A percentile compares a stretch with the other conserved stretches of the same genome.
phyloP scores from a whole-genome alignment of 441 rosid species.

The Flueggea neowawraea region DNA sequence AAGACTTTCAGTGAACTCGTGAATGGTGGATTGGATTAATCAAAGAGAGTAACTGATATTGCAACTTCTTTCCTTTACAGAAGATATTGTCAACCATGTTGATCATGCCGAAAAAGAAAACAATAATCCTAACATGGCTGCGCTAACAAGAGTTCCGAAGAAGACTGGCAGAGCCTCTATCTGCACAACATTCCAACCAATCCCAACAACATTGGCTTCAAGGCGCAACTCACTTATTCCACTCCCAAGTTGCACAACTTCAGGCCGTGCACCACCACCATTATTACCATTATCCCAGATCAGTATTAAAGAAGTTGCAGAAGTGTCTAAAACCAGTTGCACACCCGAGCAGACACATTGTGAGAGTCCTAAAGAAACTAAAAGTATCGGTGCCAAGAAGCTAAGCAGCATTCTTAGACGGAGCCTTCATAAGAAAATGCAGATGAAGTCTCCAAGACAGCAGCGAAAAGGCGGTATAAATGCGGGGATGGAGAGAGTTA shows the following conservation, averaged over 20 bases:
- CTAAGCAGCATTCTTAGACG: conserved; percentile 57
- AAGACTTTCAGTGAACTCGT: conserved; percentile 39
- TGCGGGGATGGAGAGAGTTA: conserved; percentile 83
- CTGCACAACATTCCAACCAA: conserved; percentile 38
- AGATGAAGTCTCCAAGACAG: conserved; percentile 55
- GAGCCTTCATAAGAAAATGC: conserved; percentile 75
- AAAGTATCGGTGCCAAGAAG: conserved; percentile 44
- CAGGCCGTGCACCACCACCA: conserved; percentile 26
- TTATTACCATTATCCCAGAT: conserved; percentile 25
- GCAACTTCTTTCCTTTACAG: conserved; percentile 32
- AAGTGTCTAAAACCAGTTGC: conserved; percentile 23
- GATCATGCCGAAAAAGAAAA: conserved; percentile 81
- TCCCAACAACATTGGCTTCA: conserved; percentile 48
- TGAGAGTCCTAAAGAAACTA: conserved; percentile 54
- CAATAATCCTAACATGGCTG: conserved; percentile 57
- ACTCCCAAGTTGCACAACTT: conserved; percentile 33
- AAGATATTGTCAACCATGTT: conserved; percentile 32
- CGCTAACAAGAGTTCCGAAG: conserved; percentile 48
- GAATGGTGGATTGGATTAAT: conserved; percentile 24
- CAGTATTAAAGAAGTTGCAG: conserved; percentile 32
- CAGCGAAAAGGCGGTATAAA: conserved; percentile 81
- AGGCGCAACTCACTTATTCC: conserved; percentile 86
- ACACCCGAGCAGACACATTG: conserved; percentile 44
- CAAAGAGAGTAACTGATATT: conserved; percentile 25
- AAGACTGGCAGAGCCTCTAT: conserved; percentile 79